Base-by-base conservation (phyloP, 495 filamentous ascomycete genomes). In the Talaromyces nanjingensis region DNA sequence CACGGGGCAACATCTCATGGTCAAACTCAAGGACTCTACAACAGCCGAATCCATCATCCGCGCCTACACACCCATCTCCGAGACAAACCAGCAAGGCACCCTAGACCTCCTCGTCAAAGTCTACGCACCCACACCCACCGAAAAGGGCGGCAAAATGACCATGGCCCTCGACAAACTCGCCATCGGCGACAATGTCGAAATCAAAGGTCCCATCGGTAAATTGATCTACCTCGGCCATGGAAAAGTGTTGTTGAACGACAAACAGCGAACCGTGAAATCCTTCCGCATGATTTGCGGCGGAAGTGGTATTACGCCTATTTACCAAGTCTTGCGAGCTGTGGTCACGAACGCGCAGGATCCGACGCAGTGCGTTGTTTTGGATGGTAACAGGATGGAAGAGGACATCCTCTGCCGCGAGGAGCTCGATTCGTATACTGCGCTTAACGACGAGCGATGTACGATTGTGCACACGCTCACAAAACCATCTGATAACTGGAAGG, bases 221-320 rank as follows among this genome's bases (percentile, higher is more conserved):
- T 93, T 98, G 62, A 84, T 89, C 68, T 98, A 97, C 67, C 74
- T 87, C 0, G 89, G 89, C 2, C 71, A 78, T 1, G 92, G 93
- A 0, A 66, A 74, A 8, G 89, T 92, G 64, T 67, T 79, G 0
- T 75, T 97, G 39, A 83, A 84, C 42, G 86, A 84, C 3, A 78
- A 76, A 37, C 74, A 82, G 65, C 73, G 89, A 14, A 73, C 66
- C 2, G 85, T 96, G 1, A 81, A 81, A 47, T 81, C 79, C 25
- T 92, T 98, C 73, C 79, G 87, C 66, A 97, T 98, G 93, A 89
- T 98, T 58, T 94, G 90, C 65, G 93, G 83, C 31, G 93, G 93
- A 39, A 90, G 85, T 3, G 93, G 93, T 2, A 91, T 98, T 68
- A 98, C 93, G 47, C 93, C 93, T 1, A 90, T 97, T 62, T 96